phyloP scores from a whole-genome alignment of 805 yeast genomes.

The Metschnikowia kunwiensis region DNA sequence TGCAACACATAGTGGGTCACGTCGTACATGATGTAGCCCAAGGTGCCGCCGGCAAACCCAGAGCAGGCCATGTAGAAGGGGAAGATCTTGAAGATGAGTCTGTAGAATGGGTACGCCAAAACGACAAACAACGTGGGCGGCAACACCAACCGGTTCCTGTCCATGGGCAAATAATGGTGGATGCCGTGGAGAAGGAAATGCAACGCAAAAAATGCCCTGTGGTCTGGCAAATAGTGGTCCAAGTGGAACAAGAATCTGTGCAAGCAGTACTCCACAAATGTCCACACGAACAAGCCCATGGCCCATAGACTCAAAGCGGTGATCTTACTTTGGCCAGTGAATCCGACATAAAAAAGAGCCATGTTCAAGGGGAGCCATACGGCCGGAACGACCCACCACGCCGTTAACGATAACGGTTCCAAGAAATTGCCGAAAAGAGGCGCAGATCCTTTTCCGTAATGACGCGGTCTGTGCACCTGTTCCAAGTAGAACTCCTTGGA shows the following conservation, averaged over 20 bases:
- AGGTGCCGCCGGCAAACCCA: slow-evolving; percentile 92
- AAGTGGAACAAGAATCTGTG: slow-evolving; percentile 94
- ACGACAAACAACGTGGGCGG: slow-evolving; percentile 84
- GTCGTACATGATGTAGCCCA: slow-evolving; percentile 92
- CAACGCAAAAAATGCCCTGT: slow-evolving; percentile 66
- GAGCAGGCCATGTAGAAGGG: slow-evolving; percentile 86
- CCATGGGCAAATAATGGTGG: slow-evolving; percentile 98
- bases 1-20: slow-evolving; percentile 92
- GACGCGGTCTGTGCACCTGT: slow-evolving; percentile 97
- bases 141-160: slow-evolving; percentile 85
- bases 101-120: slow-evolving; percentile 78
- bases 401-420: slow-evolving; percentile 86
- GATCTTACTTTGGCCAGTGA: slow-evolving; percentile 43
- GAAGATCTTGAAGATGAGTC: slow-evolving; percentile 67
- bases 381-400: slow-evolving; percentile 91
- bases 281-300: slow-evolving; percentile 90
- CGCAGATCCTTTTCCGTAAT: slow-evolving; percentile 96
- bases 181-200: slow-evolving; percentile 94
- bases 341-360: slow-evolving; percentile 59
- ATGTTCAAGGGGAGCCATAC: slow-evolving; percentile 84
- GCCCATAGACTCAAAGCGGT: slow-evolving; percentile 57
- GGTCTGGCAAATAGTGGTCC: slow-evolving; percentile 81
- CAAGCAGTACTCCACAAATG: slow-evolving; percentile 79
- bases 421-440: slow-evolving; percentile 91
- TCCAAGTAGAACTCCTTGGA: slow-evolving; percentile 87